phyloP scores from a whole-genome alignment of 805 yeast species.

The Lachancea fermentati region DNA sequence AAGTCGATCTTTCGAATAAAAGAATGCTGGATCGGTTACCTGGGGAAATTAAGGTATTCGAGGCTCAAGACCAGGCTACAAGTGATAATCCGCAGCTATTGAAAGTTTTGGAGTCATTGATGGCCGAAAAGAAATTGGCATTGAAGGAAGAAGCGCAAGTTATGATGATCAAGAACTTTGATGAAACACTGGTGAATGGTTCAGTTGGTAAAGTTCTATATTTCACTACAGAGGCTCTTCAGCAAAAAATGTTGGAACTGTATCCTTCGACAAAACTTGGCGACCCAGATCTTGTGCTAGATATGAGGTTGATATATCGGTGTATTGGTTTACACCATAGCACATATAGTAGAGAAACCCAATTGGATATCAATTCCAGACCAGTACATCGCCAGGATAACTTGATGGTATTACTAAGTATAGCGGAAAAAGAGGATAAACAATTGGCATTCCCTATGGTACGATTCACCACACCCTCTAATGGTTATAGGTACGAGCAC shows the following conservation, averaged over 20 bases:
- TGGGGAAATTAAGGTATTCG: constrained; percentile 42
- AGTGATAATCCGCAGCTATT: constrained; percentile 17
- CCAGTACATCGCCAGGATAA: constrained; percentile 14
- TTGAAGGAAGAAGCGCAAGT: constrained; percentile 89
- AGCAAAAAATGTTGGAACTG: constrained; percentile 18
- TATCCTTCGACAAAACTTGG: constrained; percentile 16
- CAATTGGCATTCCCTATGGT: constrained; percentile 30
- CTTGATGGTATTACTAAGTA: constrained; percentile 16
- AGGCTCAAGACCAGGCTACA: constrained; percentile 28
- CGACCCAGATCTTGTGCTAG: constrained; percentile 26
- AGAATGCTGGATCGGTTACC: constrained; percentile 44
- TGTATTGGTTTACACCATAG: constrained; percentile 24
- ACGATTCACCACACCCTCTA: constrained; percentile 24
- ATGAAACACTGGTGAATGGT: constrained; percentile 80
- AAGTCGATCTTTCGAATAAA: constrained; percentile 74
- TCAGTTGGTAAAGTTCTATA: constrained; percentile 68
- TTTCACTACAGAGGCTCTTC: constrained; percentile 30
- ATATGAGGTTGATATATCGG: constrained; percentile 31
- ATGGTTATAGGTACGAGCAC: constrained; percentile 27
- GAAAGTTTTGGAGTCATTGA: constrained; percentile 47
- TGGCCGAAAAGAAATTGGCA: constrained; percentile 61
- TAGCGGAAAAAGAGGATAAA: constrained; percentile 16
- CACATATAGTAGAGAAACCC: constrained; percentile 24
- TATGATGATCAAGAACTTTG: constrained; percentile 82
- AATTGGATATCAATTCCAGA: constrained; percentile 22